phyloP scores from a whole-genome alignment of 768 basidiomycete genomes.

The Russula foetens region DNA sequence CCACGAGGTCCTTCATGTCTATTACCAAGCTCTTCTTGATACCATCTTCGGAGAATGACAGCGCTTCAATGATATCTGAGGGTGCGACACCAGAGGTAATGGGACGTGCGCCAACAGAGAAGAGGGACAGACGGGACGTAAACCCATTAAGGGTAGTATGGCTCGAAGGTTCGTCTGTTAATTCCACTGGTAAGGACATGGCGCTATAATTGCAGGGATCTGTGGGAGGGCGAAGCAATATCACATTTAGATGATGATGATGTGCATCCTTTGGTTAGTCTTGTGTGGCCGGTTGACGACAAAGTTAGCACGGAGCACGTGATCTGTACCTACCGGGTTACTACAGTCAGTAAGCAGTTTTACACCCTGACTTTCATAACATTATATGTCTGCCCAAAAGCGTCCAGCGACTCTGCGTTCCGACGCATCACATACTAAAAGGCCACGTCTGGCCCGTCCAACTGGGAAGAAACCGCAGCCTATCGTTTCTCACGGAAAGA shows the following conservation, averaged over 20 bases:
- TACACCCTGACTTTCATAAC: too few relatives aligned
- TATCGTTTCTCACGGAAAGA: neutral
- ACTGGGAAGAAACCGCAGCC: neutral
- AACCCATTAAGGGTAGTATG: neutral
- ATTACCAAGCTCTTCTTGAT: slow-evolving; percentile 58
- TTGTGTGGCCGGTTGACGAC: too few relatives aligned
- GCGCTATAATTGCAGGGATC: neutral
- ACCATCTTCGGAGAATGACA: slow-evolving; percentile 42
- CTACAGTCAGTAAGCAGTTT: too few relatives aligned
- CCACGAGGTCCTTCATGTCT: slow-evolving; percentile 71
- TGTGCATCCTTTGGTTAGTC: neutral
- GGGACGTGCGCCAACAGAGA: neutral
- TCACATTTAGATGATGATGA: neutral
- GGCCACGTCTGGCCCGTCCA: neutral
- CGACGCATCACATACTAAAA: neutral
- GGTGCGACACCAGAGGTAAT: neutral
- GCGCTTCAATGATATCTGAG: slow-evolving; percentile 11
- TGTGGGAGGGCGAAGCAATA: neutral
- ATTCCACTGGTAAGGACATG: neutral
- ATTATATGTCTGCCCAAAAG: slow-evolving; percentile 6
- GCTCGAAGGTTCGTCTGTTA: neutral
- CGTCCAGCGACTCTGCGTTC: slow-evolving; percentile 1
- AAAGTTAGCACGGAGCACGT: neutral
- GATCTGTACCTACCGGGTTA: too few relatives aligned
- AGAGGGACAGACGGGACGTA: neutral